Conservation (phyloP, 2,329 filamentous ascomycete genomes). For the Fusarium piperis region DNA sequence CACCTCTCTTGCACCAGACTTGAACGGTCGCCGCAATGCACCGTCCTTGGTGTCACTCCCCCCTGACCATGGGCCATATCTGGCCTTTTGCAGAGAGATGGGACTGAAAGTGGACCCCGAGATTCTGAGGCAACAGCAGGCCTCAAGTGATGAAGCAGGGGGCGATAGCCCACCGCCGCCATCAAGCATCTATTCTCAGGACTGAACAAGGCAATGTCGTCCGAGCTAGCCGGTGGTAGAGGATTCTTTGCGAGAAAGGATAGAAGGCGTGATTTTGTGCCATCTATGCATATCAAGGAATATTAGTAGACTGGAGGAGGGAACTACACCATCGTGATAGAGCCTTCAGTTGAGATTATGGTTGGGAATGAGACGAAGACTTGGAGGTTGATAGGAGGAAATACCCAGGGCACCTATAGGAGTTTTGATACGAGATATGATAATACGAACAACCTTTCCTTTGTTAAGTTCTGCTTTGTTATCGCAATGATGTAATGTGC, state of each 20-base stretch:
- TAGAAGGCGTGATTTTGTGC: background rate
- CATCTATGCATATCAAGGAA: background rate
- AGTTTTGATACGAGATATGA: background rate
- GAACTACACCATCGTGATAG: background rate
- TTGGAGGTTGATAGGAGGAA: background rate
- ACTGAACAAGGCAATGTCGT: background rate
- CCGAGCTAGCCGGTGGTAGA: too few species aligned
- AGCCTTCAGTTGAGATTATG: background rate
- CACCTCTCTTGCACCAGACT: background rate
- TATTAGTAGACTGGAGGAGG: background rate
- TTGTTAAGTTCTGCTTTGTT: background rate
- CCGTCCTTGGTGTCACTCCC: background rate
- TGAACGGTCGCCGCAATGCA: background rate
- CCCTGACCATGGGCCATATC: conserved; percentile 11
- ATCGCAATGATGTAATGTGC: too few species aligned
- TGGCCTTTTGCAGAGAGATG: conserved; percentile 18
- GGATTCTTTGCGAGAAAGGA: background rate
- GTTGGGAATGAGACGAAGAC: background rate
- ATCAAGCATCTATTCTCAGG: background rate
- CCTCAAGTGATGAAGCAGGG: background rate
- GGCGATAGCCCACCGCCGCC: background rate
- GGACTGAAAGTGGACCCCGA: background rate
- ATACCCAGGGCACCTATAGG: background rate
- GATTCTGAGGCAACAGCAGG: background rate
- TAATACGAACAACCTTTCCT: background rate